These are phyloP conservation scores for Tylopilus orsonianus DNA, from an alignment of 1,284 basidiomycete genomes.

Conservation along the genomic window DNA sequence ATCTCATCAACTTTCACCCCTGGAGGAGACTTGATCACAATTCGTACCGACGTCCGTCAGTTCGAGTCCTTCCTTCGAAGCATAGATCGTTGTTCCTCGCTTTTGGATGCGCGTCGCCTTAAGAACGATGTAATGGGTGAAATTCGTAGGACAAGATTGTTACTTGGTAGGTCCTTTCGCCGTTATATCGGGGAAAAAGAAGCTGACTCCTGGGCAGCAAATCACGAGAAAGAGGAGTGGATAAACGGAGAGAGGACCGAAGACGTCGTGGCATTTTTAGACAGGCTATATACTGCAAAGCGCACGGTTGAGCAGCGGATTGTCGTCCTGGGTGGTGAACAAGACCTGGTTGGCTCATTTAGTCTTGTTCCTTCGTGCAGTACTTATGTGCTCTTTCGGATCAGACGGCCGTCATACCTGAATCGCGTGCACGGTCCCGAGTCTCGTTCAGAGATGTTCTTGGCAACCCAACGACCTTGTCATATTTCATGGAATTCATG, in stretches of 20 bases:
- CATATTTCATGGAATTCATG: constrained; percentile 98
- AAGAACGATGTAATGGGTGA: constrained; percentile 90
- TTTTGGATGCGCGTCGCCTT: constrained; percentile 85
- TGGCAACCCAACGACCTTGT: constrained; percentile 83
- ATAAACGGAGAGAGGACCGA: constrained; percentile 81
- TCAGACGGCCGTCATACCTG: constrained; percentile 39
- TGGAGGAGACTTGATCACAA: constrained; percentile 68
- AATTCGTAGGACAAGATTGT: constrained; percentile 72
- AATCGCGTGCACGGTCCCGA: constrained; percentile 41
- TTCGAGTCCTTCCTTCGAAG: constrained; percentile 89
- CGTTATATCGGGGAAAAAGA: background rate
- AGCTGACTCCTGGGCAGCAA: constrained; percentile 46
- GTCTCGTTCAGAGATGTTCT: constrained; percentile 74
- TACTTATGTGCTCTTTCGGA: constrained; percentile 17
- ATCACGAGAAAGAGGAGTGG: constrained; percentile 82
- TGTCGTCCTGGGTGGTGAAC: constrained; percentile 69
- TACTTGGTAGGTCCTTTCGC: constrained; percentile 51
- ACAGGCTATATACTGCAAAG: constrained; percentile 86
- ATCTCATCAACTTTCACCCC: constrained; percentile 39
- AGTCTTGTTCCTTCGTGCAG: background rate
- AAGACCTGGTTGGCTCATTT: constrained; percentile 50
- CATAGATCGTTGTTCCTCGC: constrained; percentile 76
- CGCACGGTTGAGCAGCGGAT: constrained; percentile 86
- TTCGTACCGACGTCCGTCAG: constrained; percentile 73
- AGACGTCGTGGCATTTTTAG: constrained; percentile 83